These are phyloP conservation scores for Alisma plantagoaquatica DNA, from an alignment of 106 monocot genomes.

Conservation along the genomic window DNA sequence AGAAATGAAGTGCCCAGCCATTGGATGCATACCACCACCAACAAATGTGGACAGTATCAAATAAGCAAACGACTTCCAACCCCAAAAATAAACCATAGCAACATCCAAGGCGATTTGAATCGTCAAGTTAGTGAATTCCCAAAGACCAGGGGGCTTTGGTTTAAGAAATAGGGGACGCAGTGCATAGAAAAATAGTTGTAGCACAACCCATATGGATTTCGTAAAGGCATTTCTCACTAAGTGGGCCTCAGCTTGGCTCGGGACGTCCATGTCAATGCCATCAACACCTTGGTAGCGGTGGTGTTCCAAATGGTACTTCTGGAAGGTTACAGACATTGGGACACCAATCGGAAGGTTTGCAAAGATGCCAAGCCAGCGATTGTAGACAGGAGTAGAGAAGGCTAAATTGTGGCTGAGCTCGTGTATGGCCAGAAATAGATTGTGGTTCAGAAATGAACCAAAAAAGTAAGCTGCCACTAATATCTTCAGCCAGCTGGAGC, in stretches of 20 bases:
- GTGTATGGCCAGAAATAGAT: conserved; percentile 82
- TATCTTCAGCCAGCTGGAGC: conserved; percentile 56
- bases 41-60: conserved; percentile 63
- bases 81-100: conserved; percentile 31
- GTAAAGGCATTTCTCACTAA: conserved; percentile 27
- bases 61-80: conserved; percentile 64
- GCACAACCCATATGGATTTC: too few species aligned
- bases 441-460: conserved; percentile 85
- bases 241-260: conserved; percentile 32
- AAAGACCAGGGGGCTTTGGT: too few species aligned
- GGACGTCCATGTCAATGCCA: conserved; percentile 78
- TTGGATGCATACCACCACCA: too few species aligned
- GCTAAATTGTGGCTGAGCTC: conserved; percentile 89
- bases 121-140: conserved; percentile 54
- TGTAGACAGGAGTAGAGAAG: conserved; percentile 55
- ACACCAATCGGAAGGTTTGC: too few species aligned
- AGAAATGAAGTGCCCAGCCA: too few species aligned
- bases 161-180: too few species aligned
- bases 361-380: conserved; percentile 72
- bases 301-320: conserved; percentile 83
- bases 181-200: too few species aligned
- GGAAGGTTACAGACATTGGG: too few species aligned
- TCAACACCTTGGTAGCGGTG: conserved; percentile 78
- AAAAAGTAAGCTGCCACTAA: conserved; percentile 59
- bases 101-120: conserved; percentile 39